These are phyloP conservation scores for Tolypocladium paradoxum DNA, from an alignment of 2,329 filamentous ascomycete species.

Conservation along the genomic window DNA sequence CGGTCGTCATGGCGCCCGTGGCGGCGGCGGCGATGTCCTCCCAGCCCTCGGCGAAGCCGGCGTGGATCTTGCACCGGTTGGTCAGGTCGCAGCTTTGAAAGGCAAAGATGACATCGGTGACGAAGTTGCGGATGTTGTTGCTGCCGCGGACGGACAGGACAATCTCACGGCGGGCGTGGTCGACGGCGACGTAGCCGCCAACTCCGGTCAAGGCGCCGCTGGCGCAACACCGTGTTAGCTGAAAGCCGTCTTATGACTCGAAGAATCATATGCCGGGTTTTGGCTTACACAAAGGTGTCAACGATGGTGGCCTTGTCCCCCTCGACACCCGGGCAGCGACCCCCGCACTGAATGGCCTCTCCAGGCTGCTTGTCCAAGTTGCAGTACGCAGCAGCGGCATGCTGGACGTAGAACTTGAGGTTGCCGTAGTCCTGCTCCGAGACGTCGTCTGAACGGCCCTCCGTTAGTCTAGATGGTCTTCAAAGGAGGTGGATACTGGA, in stretches of 20 bases:
- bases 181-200: conserved; percentile 40
- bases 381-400: conserved; percentile 42
- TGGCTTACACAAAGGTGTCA: conserved; percentile 27
- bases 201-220: conserved; percentile 33
- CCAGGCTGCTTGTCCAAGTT: conserved; percentile 32
- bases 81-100: conserved; percentile 17
- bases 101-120: conserved; percentile 37
- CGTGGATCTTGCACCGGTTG: conserved; percentile 38
- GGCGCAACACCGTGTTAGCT: conserved; percentile 6
- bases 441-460: conserved; percentile 6
- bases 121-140: conserved; percentile 47
- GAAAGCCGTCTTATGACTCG: too few relatives aligned
- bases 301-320: conserved; percentile 31
- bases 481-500: background rate
- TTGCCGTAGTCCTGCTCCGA: conserved; percentile 22
- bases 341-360: conserved; percentile 29
- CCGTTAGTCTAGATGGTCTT: background rate
- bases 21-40: conserved; percentile 35
- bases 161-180: conserved; percentile 38
- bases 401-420: conserved; percentile 39
- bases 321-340: conserved; percentile 32
- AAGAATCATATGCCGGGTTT: background rate
- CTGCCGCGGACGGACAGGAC: conserved; percentile 52
- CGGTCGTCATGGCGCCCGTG: conserved; percentile 30
- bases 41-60: conserved; percentile 52